phyloP scores from a whole-genome alignment of 2,329 filamentous ascomycete genomes.

The Capronia coronata region DNA sequence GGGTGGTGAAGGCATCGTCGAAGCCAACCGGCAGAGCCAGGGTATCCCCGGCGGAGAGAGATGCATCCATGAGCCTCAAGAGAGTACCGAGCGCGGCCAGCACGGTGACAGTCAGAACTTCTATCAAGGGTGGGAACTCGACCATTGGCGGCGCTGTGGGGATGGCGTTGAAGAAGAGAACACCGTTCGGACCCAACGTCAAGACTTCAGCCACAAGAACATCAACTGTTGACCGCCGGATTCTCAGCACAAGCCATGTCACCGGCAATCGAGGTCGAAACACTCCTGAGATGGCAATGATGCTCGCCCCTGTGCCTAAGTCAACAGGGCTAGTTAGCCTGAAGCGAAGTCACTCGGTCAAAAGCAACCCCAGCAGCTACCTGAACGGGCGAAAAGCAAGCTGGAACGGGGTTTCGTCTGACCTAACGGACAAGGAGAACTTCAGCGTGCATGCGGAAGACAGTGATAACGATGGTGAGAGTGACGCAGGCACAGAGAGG shows the following conservation, averaged over 20 bases:
- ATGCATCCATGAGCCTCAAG: constrained; percentile 48
- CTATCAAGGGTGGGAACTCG: constrained; percentile 33
- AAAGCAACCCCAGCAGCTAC: constrained; percentile 47
- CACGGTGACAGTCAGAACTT: constrained; percentile 36
- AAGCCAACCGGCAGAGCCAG: constrained; percentile 31
- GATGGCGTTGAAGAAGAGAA: constrained; percentile 48
- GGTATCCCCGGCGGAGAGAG: constrained; percentile 22
- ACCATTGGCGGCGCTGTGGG: constrained; percentile 33
- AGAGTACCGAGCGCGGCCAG: constrained; percentile 44
- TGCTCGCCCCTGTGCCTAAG: constrained; percentile 29
- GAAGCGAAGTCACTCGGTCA: constrained; percentile 71
- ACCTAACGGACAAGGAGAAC: constrained; percentile 54
- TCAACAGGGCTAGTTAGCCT: constrained; percentile 50
- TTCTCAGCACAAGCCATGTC: constrained; percentile 86
- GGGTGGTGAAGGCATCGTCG: constrained; percentile 56
- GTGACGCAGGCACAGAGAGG: constrained; percentile 46
- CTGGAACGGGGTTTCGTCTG: constrained; percentile 50
- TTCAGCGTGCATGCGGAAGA: constrained; percentile 51
- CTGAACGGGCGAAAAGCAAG: constrained; percentile 59
- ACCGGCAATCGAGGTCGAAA: constrained; percentile 55
- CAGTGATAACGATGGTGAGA: constrained; percentile 38
- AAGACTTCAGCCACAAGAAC: constrained; percentile 41
- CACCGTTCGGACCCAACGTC: constrained; percentile 35
- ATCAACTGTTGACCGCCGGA: constrained; percentile 60
- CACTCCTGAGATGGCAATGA: constrained; percentile 40